A percentile compares a stretch with the other conserved stretches of the same genome.
Conservation (phyloP, 2,329 filamentous ascomycete species). For the Trichoderma sp. region DNA sequence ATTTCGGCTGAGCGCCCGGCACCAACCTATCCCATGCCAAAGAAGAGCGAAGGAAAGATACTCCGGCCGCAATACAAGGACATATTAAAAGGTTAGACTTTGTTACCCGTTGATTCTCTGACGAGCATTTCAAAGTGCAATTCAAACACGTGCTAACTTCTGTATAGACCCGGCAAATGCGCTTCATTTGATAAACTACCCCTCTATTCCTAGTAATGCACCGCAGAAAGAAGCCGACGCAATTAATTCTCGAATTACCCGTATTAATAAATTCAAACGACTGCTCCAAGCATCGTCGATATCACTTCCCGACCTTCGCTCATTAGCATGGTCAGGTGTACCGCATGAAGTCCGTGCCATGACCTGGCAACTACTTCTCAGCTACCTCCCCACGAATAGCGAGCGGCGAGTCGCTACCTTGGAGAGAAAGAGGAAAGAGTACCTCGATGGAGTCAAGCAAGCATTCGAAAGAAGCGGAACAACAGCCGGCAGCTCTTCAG, state of each 20-base stretch:
- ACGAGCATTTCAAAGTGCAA: too few species aligned
- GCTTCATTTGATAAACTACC: conserved; percentile 89
- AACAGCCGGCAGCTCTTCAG: conserved; percentile 34
- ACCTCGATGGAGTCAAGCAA: conserved; percentile 84
- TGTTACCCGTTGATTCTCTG: background rate
- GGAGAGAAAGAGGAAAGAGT: conserved; percentile 94
- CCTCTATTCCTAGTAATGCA: conserved; percentile 70
- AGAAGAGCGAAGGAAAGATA: conserved; percentile 92
- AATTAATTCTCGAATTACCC: conserved; percentile 81
- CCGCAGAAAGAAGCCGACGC: conserved; percentile 81
- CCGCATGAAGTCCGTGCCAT: conserved; percentile 95
- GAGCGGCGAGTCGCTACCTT: conserved; percentile 87
- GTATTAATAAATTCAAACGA: conserved; percentile 98
- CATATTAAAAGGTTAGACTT: conserved; percentile 67
- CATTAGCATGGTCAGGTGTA: conserved; percentile 90
- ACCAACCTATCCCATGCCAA: conserved; percentile 81
- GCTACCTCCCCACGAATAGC: conserved; percentile 95
- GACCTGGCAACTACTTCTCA: conserved; percentile 96
- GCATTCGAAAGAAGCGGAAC: conserved; percentile 67
- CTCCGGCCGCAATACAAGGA: conserved; percentile 97
- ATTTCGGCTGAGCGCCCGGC: conserved; percentile 88
- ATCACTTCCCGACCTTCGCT: conserved; percentile 77
- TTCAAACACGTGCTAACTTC: background rate
- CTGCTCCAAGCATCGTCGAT: conserved; percentile 92
- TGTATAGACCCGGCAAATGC: conserved; percentile 79